Evolutionary conservation across 1,284 basidiomycete genomes (phyloP), one percentile per base, ranked within the genome.

Genomic region (Ganoderma sinense): DNA sequence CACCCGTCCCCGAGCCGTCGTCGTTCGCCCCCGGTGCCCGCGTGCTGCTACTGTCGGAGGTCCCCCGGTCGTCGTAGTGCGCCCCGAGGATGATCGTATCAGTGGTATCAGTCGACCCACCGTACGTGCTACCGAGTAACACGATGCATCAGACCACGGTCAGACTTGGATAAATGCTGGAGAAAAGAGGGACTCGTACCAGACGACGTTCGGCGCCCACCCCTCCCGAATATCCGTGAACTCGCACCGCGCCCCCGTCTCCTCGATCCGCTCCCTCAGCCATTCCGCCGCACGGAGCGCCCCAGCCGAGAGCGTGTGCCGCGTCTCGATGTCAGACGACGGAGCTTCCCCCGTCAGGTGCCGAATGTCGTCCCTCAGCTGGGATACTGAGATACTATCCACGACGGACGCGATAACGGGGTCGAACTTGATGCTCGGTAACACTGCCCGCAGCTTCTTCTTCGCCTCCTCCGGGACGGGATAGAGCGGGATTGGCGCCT

Each of bases 31-130:
- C 89, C 0, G 94, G 94, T 4, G 93, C 93, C 31, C 91, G 87
- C 11, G 85, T 85, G 69, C 82, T 89, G 14, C 95, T 85, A 69
- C 82, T 89, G 14, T 95, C 95, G 78, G 95, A 97, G 1, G 91
- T 92, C 13, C 95, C 95, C 40, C 95, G 89, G 62, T 91, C 94
- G 78, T 97, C 95, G 78, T 95, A 96, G 80, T 96, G 95, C 1
- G 89, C 94, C 67, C 91, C 92, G 62, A 96, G 82, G 63, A 97
- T 84, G 36, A 94, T 88, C 51, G 85, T 92, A 71, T 86, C 83
- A 56, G 83, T 87, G 0, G 87, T 89, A 43, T 88, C 80, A 40
- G 81, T 82, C 20, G 83, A 80, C 2, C 88, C 80, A 8, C 82
- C 53, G 75, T 92, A 94, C 58, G 85, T 85, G 76, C 91, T 93